Evolutionary conservation across 768 basidiomycete species (phyloP), one percentile per base, ranked within the genome.

Genomic region (Coprinopsis marcescibilis): DNA sequence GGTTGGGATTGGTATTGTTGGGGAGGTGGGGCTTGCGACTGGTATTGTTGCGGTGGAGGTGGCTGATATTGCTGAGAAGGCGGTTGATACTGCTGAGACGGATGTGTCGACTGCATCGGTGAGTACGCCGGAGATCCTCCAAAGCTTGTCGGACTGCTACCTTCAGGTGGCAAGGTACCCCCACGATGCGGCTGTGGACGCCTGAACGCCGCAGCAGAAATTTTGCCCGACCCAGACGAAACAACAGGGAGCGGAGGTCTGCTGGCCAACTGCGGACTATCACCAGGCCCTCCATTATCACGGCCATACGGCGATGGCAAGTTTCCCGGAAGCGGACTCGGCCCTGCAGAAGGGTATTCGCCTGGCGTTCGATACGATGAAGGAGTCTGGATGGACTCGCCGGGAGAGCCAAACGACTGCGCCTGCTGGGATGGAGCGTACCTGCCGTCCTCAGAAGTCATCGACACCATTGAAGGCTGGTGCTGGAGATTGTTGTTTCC

Each of bases 121-220:
- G 48, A 41, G 21, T 14, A 47, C 38, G 42, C 32, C 41, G 49
- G 41, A 27, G 13, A 52, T 25, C 46, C 51, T 12, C 63, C 57
- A n/a, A n/a, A n/a, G n/a, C n/a, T n/a, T n/a, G n/a, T n/a, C n/a
- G n/a, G n/a, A n/a, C n/a, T n/a, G n/a, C n/a, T n/a, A n/a, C n/a
- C n/a, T n/a, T n/a, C n/a, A n/a, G n/a, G n/a, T n/a, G n/a, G n/a
- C 36, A 35, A 38, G 36, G 61, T 65, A 26, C 57, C 53, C 30
- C 62, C 59, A 17, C 69, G 67, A 4, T 43, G 42, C 1, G 54
- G 59, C 36, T 68, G 68, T 25, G 73, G 78, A 23, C 83, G 69
- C 55, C 74, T 77, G 64, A 89, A 89, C 20, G 85, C 85, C 4
- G 85, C 83, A 0, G 85, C 86, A 2, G 83, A 77, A 43, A 89